These are phyloP conservation scores for Xerocomellus chrysenteron DNA, from an alignment of 768 basidiomycete species.

Conservation along the genomic window DNA sequence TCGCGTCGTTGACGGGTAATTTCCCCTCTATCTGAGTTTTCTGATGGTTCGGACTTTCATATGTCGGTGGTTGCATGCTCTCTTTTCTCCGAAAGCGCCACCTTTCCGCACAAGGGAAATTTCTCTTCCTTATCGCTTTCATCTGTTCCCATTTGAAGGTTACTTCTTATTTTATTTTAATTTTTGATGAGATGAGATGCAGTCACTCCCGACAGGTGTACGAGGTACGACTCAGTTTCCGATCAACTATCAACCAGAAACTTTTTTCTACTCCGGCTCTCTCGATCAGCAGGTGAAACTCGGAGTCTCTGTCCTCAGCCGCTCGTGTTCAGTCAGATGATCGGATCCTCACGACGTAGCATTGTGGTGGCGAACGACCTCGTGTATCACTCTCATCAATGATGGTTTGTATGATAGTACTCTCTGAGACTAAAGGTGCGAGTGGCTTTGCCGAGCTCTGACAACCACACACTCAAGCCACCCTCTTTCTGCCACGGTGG, in stretches of 20 bases:
- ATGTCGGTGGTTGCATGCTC: conserved; percentile 25
- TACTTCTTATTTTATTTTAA: conserved; percentile 4
- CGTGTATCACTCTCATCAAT: conserved; percentile 27
- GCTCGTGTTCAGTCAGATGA: conserved; percentile 10
- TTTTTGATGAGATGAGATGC: conserved; percentile 16
- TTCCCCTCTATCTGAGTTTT: conserved; percentile 30
- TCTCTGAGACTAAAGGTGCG: conserved; percentile 16
- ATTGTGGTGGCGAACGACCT: conserved; percentile 23
- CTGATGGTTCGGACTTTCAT: conserved; percentile 34
- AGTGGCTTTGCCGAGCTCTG: conserved; percentile 16
- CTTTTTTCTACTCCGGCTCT: conserved; percentile 14
- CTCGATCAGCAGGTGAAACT: conserved; percentile 10
- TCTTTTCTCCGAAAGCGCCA: conserved; percentile 27
- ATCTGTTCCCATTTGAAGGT: conserved; percentile 22
- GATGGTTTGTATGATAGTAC: conserved; percentile 12
- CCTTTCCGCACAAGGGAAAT: conserved; percentile 14
- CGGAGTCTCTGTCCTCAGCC: conserved; percentile 20
- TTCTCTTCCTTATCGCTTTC: conserved; percentile 21
- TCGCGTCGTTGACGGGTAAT: conserved; percentile 14
- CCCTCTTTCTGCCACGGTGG: conserved; percentile 17
- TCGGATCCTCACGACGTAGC: conserved; percentile 9
- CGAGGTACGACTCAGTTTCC: conserved; percentile 10
- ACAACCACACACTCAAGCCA: conserved; percentile 11
- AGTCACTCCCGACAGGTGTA: conserved; percentile 14
- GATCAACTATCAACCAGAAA: conserved; percentile 18